A percentile compares a stretch with the other conserved stretches of the same genome.
Conservation (phyloP, 176 grass and related monocot genomes). For the Coix lacrymajobi region DNA sequence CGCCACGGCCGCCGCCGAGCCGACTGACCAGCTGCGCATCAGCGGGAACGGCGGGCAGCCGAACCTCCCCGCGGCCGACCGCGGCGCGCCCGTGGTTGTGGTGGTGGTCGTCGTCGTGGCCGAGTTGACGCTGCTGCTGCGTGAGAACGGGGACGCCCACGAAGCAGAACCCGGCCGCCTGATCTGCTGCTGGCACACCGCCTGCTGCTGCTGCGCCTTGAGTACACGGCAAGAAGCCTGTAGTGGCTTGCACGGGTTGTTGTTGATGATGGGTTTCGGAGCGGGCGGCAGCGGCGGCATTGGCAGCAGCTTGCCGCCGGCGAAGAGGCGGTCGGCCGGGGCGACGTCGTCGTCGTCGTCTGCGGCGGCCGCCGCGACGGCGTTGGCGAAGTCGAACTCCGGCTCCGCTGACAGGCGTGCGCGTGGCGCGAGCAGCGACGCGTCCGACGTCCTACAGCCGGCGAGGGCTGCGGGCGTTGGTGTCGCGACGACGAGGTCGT, state of each 20-base stretch:
- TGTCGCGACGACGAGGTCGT: conserved; percentile 13
- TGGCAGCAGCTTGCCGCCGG: conserved; percentile 49
- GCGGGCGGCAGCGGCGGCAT: conserved; percentile 25
- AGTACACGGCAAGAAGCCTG: not conserved
- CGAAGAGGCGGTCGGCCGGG: conserved; percentile 51
- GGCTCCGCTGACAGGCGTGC: not conserved
- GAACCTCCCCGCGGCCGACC: conserved; percentile 27
- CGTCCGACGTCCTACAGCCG: not conserved
- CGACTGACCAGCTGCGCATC: conserved; percentile 43
- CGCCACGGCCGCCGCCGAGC: conserved; percentile 1
- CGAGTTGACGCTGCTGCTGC: conserved; percentile 53
- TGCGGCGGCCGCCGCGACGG: not conserved
- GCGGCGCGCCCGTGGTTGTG: not conserved
- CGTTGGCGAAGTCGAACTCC: conserved; percentile 48
- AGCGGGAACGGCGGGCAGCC: conserved; percentile 39
- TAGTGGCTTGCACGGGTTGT: not conserved
- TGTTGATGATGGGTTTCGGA: not conserved
- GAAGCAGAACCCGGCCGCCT: not conserved
- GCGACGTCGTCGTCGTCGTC: conserved; percentile 23
- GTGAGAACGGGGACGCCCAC: conserved; percentile 30
- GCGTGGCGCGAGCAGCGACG: not conserved
- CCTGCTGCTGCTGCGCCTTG: not conserved
- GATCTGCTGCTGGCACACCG: not conserved
- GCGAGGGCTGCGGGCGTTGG: not conserved
- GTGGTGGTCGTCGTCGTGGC: not conserved